Percentiles rank a stretch among this genome's conserved stretches.
Conservation (phyloP, 1,284 basidiomycete genomes). For the Laetiporus sulphureus region DNA sequence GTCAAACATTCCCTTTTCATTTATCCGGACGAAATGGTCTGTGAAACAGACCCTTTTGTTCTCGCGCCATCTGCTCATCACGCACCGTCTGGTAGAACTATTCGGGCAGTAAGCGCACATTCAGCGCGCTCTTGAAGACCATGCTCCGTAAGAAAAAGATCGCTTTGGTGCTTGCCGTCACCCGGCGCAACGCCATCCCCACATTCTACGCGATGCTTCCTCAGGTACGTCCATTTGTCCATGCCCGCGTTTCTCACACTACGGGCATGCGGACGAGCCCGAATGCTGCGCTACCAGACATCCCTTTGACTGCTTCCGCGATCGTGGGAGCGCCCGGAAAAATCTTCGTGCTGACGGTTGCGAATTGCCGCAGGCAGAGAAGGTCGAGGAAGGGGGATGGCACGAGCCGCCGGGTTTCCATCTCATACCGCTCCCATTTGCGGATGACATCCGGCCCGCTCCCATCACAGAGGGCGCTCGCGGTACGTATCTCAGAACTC, state of each 20-base stretch:
- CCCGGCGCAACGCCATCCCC: slow-evolving; percentile 71
- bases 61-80: background rate
- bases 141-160: slow-evolving; percentile 82
- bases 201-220: slow-evolving; percentile 84
- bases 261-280: slow-evolving; percentile 3
- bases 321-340: background rate
- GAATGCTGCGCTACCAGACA: slow-evolving; percentile 4
- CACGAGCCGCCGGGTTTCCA: slow-evolving; percentile 88
- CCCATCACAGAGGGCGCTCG: slow-evolving; percentile 51
- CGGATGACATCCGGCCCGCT: slow-evolving; percentile 86
- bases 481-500: slow-evolving; percentile 38
- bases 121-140: slow-evolving; percentile 80
- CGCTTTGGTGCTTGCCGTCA: slow-evolving; percentile 70
- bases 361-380: slow-evolving; percentile 52
- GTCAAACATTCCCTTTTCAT: slow-evolving; percentile 90
- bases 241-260: slow-evolving; percentile 2
- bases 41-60: slow-evolving; percentile 14
- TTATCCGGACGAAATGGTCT: slow-evolving; percentile 85
- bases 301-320: background rate
- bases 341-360: slow-evolving; percentile 1
- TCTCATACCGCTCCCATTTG: slow-evolving; percentile 86
- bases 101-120: slow-evolving; percentile 88
- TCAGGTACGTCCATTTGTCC: slow-evolving; percentile 45
- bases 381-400: slow-evolving; percentile 67
- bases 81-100: slow-evolving; percentile 45